These are phyloP conservation scores for Candida incommunis DNA, from an alignment of 805 yeast genomes.

Conservation along the genomic window DNA sequence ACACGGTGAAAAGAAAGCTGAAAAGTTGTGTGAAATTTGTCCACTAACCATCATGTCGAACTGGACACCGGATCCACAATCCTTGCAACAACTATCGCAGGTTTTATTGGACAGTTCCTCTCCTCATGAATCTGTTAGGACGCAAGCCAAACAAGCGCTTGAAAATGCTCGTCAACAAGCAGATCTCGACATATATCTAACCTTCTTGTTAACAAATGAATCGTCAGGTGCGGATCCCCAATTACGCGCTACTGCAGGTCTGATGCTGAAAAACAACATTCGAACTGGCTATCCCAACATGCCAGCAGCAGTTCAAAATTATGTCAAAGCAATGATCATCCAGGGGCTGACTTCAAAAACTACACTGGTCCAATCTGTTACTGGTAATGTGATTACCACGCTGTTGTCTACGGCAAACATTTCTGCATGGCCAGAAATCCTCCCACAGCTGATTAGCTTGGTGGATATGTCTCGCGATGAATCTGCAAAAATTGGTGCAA, in stretches of 20 bases:
- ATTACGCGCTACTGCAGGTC: constrained; percentile 78
- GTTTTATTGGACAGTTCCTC: constrained; percentile 66
- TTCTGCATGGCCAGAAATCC: constrained; percentile 55
- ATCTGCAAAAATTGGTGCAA: constrained; percentile 57
- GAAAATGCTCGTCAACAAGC: constrained; percentile 55
- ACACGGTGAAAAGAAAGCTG: no score
- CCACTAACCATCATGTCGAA: no score
- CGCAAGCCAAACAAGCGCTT: constrained; percentile 59
- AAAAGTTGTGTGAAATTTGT: no score
- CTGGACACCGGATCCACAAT: constrained; percentile 58
- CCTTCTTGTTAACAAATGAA: constrained; percentile 50
- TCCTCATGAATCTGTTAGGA: constrained; percentile 37
- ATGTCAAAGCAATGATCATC: constrained; percentile 31
- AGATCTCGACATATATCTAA: constrained; percentile 69
- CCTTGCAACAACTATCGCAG: constrained; percentile 47
- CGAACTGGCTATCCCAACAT: constrained; percentile 22
- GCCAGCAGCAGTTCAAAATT: constrained; percentile 26
- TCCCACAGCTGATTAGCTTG: constrained; percentile 55
- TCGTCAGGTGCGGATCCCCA: constrained; percentile 32
- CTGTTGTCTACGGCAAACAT: constrained; percentile 58
- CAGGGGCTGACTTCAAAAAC: constrained; percentile 38
- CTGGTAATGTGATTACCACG: constrained; percentile 83
- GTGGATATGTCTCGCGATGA: constrained; percentile 33
- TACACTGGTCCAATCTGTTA: constrained; percentile 63
- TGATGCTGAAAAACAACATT: constrained; percentile 66